phyloP scores from a whole-genome alignment of 352 stramenopile genomes.

The Pythium plurisporium region DNA sequence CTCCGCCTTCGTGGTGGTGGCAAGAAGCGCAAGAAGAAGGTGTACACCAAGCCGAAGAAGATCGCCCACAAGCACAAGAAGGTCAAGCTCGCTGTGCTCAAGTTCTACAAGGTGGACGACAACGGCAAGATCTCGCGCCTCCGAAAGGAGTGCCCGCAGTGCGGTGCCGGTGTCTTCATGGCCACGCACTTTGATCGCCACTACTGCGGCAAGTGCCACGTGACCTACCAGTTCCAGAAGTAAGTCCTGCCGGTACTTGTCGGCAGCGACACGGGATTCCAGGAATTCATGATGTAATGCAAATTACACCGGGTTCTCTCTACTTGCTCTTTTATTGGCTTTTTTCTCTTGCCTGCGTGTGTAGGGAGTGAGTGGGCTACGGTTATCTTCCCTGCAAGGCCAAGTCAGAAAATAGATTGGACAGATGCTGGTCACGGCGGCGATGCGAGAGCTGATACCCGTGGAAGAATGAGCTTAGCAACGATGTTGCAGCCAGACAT shows the following conservation, averaged over 20 bases:
- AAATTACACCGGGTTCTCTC: slow-evolving; percentile 15
- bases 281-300: background rate
- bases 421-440: background rate
- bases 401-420: background rate
- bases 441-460: background rate
- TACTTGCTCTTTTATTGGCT: background rate
- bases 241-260: slow-evolving; percentile 1
- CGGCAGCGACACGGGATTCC: background rate
- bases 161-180: slow-evolving; percentile 99
- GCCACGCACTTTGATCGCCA: slow-evolving; percentile 99
- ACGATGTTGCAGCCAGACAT: no score
- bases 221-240: slow-evolving; percentile 93
- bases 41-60: slow-evolving; percentile 99
- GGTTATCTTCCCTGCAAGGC: no score
- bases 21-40: slow-evolving; percentile 99
- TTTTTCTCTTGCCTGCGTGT: background rate
- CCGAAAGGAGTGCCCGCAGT: slow-evolving; percentile 97
- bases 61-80: slow-evolving; percentile 96
- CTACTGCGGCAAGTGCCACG: slow-evolving; percentile 99
- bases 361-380: background rate
- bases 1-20: slow-evolving; percentile 32
- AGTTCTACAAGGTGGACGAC: slow-evolving; percentile 97
- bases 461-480: no score
- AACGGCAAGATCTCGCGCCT: slow-evolving; percentile 96
- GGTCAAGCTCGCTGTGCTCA: slow-evolving; percentile 96